phyloP scores from a whole-genome alignment of 2,329 filamentous ascomycete genomes.

The Elsinoe batatas region DNA sequence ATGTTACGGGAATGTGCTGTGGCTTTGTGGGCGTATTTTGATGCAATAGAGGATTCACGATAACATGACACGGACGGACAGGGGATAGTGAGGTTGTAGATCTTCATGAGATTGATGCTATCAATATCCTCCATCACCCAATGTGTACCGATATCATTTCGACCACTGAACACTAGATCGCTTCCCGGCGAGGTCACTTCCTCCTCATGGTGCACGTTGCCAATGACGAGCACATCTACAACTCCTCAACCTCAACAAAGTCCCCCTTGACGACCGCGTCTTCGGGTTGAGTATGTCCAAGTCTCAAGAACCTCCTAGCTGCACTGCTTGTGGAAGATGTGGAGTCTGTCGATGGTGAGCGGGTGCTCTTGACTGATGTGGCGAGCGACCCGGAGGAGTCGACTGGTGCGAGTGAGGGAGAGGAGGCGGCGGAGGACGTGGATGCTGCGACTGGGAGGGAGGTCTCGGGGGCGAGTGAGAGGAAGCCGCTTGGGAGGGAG shows the following conservation, averaged over 20 bases:
- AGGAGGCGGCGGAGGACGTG: not conserved
- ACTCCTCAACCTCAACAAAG: slow-evolving; percentile 9
- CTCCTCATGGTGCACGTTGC: too few species aligned
- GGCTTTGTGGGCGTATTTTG: too few species aligned
- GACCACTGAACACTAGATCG: too few species aligned
- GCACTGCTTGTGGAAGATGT: slow-evolving; percentile 1
- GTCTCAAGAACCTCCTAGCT: slow-evolving; percentile 1
- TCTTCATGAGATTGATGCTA: too few species aligned
- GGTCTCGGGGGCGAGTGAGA: slow-evolving; percentile 10
- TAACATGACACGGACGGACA: too few species aligned
- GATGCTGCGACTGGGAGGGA: not conserved
- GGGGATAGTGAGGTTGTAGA: too few species aligned
- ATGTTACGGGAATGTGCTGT: too few species aligned
- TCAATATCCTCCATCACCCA: too few species aligned
- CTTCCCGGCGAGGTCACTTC: too few species aligned
- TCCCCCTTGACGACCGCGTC: not conserved
- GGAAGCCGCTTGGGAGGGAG: slow-evolving; percentile 6
- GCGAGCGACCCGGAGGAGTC: slow-evolving; percentile 3
- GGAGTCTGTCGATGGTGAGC: slow-evolving; percentile 7
- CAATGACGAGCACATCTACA: not conserved
- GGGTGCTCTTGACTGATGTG: not conserved
- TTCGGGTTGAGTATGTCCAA: slow-evolving; percentile 7
- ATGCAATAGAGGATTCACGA: too few species aligned
- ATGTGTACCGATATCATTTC: too few species aligned
- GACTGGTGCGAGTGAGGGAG: not conserved